These are phyloP conservation scores for Choiromyces venosus DNA, from an alignment of 495 filamentous ascomycete species.

Conservation along the genomic window DNA sequence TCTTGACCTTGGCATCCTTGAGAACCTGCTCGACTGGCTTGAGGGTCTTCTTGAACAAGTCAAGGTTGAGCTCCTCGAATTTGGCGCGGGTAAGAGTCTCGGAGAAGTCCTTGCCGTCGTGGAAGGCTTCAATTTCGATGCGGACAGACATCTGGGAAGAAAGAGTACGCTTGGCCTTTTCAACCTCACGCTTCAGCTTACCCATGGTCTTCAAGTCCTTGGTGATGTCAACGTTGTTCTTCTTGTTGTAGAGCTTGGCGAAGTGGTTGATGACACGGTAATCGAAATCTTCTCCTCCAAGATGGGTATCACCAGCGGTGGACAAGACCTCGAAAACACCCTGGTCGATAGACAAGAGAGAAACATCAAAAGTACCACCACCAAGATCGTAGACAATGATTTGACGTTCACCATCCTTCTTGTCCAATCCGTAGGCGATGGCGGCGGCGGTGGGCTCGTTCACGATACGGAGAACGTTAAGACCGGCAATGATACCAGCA, in stretches of 20 bases:
- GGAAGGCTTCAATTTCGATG: slow-evolving; percentile 97
- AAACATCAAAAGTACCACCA: slow-evolving; percentile 99
- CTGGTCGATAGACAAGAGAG: slow-evolving; percentile 90
- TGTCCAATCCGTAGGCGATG: slow-evolving; percentile 83
- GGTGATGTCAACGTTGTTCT: slow-evolving; percentile 83
- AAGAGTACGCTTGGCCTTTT: slow-evolving; percentile 99
- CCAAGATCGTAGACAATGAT: slow-evolving; percentile 97
- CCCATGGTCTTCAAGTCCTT: slow-evolving; percentile 98
- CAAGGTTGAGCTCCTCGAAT: slow-evolving; percentile 98
- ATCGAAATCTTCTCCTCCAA: slow-evolving; percentile 99
- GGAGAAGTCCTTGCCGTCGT: slow-evolving; percentile 94
- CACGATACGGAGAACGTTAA: slow-evolving; percentile 96
- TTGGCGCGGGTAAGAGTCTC: slow-evolving; percentile 97
- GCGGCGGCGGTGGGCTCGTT: slow-evolving; percentile 89
- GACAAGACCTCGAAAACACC: slow-evolving; percentile 97
- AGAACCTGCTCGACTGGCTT: slow-evolving; percentile 98
- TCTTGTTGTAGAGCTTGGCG: slow-evolving; percentile 99
- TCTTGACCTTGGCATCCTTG: slow-evolving; percentile 87
- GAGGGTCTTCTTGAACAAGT: slow-evolving; percentile 97
- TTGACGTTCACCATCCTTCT: slow-evolving; percentile 78
- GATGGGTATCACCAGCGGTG: slow-evolving; percentile 98
- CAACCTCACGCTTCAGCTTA: slow-evolving; percentile 98
- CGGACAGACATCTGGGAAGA: slow-evolving; percentile 97
- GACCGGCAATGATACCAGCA: slow-evolving; percentile 85
- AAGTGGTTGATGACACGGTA: slow-evolving; percentile 97